A percentile compares a stretch with the other conserved stretches of the same genome.
Evolutionary conservation across 208 protist species (phyloP).

Genomic region (Borovskyia barvae): DNA sequence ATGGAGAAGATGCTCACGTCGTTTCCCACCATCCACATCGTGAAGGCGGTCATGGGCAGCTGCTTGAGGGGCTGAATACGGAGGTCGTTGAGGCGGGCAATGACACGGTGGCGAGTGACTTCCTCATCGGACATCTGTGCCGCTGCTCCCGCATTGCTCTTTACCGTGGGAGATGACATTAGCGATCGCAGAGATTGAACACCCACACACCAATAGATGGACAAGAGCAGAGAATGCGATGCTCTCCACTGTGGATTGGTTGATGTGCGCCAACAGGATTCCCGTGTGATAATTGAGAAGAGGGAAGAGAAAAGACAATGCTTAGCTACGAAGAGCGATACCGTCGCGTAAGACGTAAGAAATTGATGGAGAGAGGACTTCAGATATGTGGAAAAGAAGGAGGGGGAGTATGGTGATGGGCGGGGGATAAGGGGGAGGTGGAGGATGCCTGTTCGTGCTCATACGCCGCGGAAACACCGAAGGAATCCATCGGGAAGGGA

Average conservation of each 20-base stretch:
- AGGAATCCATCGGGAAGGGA: no score
- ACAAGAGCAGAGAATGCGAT: neutral
- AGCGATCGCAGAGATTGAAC: no score
- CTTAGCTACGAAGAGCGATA: neutral
- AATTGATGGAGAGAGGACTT: no score
- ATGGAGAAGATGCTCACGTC: conserved; percentile 88
- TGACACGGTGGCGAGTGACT: conserved; percentile 42
- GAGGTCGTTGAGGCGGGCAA: conserved; percentile 64
- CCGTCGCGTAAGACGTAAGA: neutral
- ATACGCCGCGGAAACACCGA: no score
- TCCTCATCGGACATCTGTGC: conserved; percentile 50
- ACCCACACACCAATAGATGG: no score
- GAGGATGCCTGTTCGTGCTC: no score
- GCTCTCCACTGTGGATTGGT: neutral
- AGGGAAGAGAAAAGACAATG: neutral
- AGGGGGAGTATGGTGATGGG: no score
- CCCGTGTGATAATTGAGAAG: no score
- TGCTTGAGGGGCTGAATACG: conserved; percentile 75
- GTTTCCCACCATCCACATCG: conserved; percentile 91
- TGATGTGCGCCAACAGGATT: neutral
- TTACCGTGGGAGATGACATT: conserved; percentile 11
- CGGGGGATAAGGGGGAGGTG: no score
- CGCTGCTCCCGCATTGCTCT: conserved; percentile 1
- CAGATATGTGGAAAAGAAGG: no score
- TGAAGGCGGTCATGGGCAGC: conserved; percentile 82